A percentile compares a stretch with the other conserved stretches of the same genome.
Evolutionary conservation across 2,329 filamentous ascomycete species (phyloP).

Genomic region (Sclerotinia glacialis): DNA sequence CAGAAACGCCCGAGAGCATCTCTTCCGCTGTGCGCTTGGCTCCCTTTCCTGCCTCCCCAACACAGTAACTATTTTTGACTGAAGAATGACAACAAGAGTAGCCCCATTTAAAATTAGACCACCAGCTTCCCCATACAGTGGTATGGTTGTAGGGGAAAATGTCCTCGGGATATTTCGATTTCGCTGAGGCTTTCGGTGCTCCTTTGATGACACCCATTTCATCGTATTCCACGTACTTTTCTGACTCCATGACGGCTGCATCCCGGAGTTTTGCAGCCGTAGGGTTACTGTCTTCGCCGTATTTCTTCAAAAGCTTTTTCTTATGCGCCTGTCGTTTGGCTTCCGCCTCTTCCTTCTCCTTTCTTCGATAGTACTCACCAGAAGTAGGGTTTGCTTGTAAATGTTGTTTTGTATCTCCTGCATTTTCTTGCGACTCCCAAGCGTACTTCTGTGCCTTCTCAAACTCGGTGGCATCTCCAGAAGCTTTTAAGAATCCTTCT

Average conservation of each 20-base stretch:
- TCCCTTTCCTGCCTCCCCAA: conserved; percentile 79
- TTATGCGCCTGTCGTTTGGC: conserved; percentile 64
- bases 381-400: conserved; percentile 95
- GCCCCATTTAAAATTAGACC: conserved; percentile 92
- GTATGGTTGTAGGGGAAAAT: conserved; percentile 87
- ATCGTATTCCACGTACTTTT: conserved; percentile 91
- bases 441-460: conserved; percentile 85
- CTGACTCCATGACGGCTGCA: conserved; percentile 72
- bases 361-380: conserved; percentile 79
- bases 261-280: conserved; percentile 62
- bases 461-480: conserved; percentile 90
- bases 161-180: conserved; percentile 91
- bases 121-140: conserved; percentile 95
- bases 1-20: conserved; percentile 72
- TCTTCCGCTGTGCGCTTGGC: conserved; percentile 79
- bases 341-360: conserved; percentile 71
- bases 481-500: conserved; percentile 84
- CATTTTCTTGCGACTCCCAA: conserved; percentile 89
- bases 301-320: conserved; percentile 74
- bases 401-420: conserved; percentile 76
- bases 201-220: conserved; percentile 87
- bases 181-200: conserved; percentile 69
- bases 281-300: conserved; percentile 65
- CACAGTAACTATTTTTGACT: conserved; percentile 97
- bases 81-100: conserved; percentile 93